Evolutionary conservation across 1,284 basidiomycete genomes (phyloP), one percentile per base, ranked within the genome.

Genomic region (Microbotryum intermedium): DNA sequence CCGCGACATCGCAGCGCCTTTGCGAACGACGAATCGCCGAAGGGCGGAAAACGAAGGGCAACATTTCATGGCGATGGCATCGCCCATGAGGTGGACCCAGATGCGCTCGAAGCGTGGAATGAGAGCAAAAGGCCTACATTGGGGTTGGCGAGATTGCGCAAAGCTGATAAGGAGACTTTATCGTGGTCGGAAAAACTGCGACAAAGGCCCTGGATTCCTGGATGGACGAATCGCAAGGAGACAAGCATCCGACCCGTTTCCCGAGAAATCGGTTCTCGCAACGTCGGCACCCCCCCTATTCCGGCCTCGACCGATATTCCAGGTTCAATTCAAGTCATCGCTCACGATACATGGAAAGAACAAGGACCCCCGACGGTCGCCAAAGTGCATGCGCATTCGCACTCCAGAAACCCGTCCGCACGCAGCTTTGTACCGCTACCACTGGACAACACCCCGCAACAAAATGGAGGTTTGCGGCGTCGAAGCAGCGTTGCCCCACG

Each of bases 201-300:
- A 50, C 1, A 54, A 29, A 51, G 50, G 39, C 59, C 4, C 57
- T 58, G 50, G 50, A 43, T 30, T 57, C 61, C 20, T 29, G 57
- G 20, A 16, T 56, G 1, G 18, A 39, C 2, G 34, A 16, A 11
- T 39, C 34, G 34, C 13, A 39, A 39, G 6, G 34, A 39, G 13
- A 13, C 34, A 39, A 39, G 13, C 34, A 16, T 11, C 18, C 34
- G 34, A 39, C 34, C 13, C 5, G 34, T 11, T 39, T 39, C 34
- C 18, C 13, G 34, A 11, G 34, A 39, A 16, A 39, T 18, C 18
- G 34, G 1, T 39, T 39, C 16, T 6, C 34, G 34, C 18, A 6
- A 39, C 34, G 34, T 39, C 34, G 34, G 34, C 34, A 16, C 18
- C 13, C 13, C 34, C 34, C 34, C 34, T 16, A 1, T 16, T 16